Base-by-base conservation (phyloP, 352 stramenopile species). In the Pythium volutum region DNA sequence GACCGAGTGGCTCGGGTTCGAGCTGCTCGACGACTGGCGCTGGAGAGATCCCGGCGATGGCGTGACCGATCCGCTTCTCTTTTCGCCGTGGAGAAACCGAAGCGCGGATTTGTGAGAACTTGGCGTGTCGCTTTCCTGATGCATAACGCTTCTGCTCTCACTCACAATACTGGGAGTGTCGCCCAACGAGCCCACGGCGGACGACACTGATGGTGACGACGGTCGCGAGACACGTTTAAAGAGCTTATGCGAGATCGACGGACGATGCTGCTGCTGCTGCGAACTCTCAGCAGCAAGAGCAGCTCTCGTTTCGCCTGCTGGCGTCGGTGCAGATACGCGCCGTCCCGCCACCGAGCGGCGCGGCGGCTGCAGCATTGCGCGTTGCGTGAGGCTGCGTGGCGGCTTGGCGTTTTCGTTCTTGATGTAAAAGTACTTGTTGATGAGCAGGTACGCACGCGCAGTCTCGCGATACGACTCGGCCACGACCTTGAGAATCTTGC, bases 361-460 rank as follows among this genome's bases (percentile, higher is more conserved):
- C 4, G 31, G 18, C 36, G 12, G 20, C 12, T 31, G 8, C n/a
- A 56, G 34, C 1, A 50, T 54, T 4, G 16, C 16, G 2, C 50
- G 55, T 9, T 61, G 41, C 10, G 63, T 54, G 2, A 61, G 36
- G 20, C 63, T 70, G 7, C 50, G 41, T 16, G 48, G 63, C 0
- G 46, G 49, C 38, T 42, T 58, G 1, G 45, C 36, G 20, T 67
- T 64, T 9, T 85, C 77, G 23, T 79, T 80, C 48, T 81, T 82
- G 38, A 77, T 70, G 62, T 76, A 81, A 25, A 91, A 77, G 36
- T 88, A 88, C 58, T 87, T 91, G 5, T 71, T 65, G 45, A 91
- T 85, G 58, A 76, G 85, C 41, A 84, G 61, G 39, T 74, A 88
- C 0, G 59, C 61, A 34, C 61, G 72, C 0, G 75, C 61, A 3